Conservation (phyloP, 164 flowering plant genomes). For the Vitis rotundifolia region DNA sequence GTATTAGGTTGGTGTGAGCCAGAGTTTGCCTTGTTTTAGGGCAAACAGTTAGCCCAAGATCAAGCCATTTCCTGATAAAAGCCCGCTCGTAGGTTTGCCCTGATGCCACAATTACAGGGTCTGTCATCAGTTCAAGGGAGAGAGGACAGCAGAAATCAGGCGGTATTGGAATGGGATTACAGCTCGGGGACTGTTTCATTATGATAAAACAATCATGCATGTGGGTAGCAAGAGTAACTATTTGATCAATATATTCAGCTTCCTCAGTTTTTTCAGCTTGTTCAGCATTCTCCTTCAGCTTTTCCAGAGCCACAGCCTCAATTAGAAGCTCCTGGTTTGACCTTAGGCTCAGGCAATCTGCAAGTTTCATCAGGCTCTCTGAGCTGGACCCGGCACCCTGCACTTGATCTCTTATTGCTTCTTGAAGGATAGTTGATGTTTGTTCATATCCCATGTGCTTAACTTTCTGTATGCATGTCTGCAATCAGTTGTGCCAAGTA, state of each 20-base stretch:
- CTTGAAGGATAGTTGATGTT: conserved; percentile 40
- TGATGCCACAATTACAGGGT: conserved; percentile 87
- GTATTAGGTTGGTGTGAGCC: conserved; percentile 68
- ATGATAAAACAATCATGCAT: conserved; percentile 66
- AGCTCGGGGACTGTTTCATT: conserved; percentile 58
- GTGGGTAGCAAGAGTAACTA: conserved; percentile 56
- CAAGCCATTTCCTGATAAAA: conserved; percentile 80
- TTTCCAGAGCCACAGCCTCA: conserved; percentile 90
- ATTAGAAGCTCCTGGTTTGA: conserved; percentile 82
- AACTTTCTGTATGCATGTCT: conserved; percentile 53
- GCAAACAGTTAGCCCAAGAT: conserved; percentile 78
- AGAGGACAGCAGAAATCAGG: conserved; percentile 89
- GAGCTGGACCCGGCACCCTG: conserved; percentile 50
- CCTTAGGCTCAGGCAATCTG: conserved; percentile 55
- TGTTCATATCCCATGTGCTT: conserved; percentile 39
- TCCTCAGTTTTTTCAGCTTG: conserved; percentile 63
- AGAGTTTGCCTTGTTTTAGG: conserved; percentile 83
- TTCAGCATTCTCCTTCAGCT: conserved; percentile 73
- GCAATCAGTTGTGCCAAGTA: conserved; percentile 18
- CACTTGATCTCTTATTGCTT: conserved; percentile 50
- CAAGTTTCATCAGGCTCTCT: conserved; percentile 56
- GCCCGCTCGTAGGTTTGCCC: conserved; percentile 91
- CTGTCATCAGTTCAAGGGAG: conserved; percentile 89
- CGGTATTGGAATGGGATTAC: conserved; percentile 68
- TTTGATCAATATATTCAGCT: conserved; percentile 60